Evolutionary conservation across 257 asterid species (phyloP), one percentile per base, ranked within the genome.

Genomic region (Salvia hispanica): DNA sequence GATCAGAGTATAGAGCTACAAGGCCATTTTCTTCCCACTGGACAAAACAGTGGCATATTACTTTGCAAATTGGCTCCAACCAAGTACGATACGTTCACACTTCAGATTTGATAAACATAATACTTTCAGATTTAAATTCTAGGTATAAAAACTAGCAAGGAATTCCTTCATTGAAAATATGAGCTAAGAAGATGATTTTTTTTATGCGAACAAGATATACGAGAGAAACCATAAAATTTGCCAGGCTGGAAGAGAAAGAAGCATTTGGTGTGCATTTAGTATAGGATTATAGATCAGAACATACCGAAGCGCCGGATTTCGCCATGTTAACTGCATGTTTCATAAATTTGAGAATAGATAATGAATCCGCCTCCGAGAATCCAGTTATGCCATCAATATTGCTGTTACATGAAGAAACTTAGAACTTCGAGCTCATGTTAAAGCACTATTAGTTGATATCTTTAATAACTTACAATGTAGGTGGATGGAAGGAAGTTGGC

Each of bases 401-500:
- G 80, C 97, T 90, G 85, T 25, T n/a, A 79, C 5, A 25, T 65
- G 60, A 71, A 74, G 70, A 66, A 54, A 73, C 11, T 78, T 21
- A 58, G 74, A 73, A 57, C 44, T 33, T 48, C 25, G 37, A 40
- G 61, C n/a, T 52, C 2, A 43, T 4, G 34, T 54, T 33, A 69
- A 34, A 70, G 28, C 51, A 45, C 67, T 16, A 15, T 7, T 5
- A 15, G 54, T 40, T 11, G 42, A 54, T 46, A 51, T 33, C 61
- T 46, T 53, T 34, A 61, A 46, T 28, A 71, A 78, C 95, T 78
- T 47, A 88, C 96, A 83, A 87, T 68, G 96, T 85, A n/a, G 95
- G 96, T 25, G 96, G 99, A 72, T 90, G 99, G 33, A 83, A 93
- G 58, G 99, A 93, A 33, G 99, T 90, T 58, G 99, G 97, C 99